Conservation (phyloP, 345 rosid species). For the Gossypium stocksii region DNA sequence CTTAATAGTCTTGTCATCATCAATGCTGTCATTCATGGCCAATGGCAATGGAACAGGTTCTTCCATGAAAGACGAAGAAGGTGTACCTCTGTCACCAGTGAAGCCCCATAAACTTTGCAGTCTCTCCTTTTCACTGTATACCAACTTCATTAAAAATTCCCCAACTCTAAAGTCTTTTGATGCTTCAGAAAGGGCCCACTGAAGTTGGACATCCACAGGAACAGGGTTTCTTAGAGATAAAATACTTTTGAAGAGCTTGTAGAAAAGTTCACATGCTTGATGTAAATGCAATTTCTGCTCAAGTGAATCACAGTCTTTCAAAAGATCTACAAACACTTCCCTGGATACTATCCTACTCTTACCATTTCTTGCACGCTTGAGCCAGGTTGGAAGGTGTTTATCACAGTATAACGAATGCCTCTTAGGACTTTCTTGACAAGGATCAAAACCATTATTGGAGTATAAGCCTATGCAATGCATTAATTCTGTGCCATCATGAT, state of each 20-base stretch:
- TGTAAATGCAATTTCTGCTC: conserved; percentile 70
- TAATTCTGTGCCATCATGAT: conserved; percentile 30
- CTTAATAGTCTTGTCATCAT: conserved; percentile 37
- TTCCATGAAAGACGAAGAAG: conserved; percentile 28
- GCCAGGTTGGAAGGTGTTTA: conserved; percentile 96
- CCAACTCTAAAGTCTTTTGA: conserved; percentile 56
- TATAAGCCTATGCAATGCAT: conserved; percentile 59
- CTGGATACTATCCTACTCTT: conserved; percentile 93
- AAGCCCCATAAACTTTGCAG: conserved; percentile 70
- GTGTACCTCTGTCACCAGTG: conserved; percentile 35
- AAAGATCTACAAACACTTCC: conserved; percentile 78
- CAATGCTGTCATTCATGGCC: conserved; percentile 33
- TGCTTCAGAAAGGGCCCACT: conserved; percentile 97
- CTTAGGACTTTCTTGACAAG: conserved; percentile 66
- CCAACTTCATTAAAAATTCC: conserved; percentile 65
- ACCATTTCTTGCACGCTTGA: conserved; percentile 98
- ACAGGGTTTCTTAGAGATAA: conserved; percentile 85
- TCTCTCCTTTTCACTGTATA: conserved; percentile 70
- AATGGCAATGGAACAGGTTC: conserved; percentile 41
- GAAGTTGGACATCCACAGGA: conserved; percentile 84
- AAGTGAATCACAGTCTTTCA: conserved; percentile 54
- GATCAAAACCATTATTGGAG: conserved; percentile 36
- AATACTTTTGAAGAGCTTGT: conserved; percentile 90
- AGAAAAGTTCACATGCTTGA: conserved; percentile 93
- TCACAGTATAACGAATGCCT: conserved; percentile 82